phyloP scores from a whole-genome alignment of 2,329 filamentous ascomycete genomes.

The Drechslera avenae region DNA sequence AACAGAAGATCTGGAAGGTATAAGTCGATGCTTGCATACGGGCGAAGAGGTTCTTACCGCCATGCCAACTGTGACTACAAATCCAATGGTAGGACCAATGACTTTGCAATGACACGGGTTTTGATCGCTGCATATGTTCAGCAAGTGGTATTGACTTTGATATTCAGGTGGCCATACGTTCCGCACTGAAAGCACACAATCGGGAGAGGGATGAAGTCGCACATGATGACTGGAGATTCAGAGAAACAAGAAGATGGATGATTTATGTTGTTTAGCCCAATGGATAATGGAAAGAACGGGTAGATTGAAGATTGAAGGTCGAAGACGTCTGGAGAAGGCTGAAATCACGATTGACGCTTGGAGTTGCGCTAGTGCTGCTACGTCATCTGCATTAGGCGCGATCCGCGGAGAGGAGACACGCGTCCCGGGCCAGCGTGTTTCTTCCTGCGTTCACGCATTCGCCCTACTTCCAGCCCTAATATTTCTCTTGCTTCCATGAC shows the following conservation, averaged over 20 bases:
- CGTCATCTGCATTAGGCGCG: slow-evolving; percentile 9
- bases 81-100: slow-evolving; percentile 61
- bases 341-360: slow-evolving; percentile 9
- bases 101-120: slow-evolving; percentile 64
- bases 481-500: too few relatives aligned
- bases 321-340: slow-evolving; percentile 11
- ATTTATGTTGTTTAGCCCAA: not conserved
- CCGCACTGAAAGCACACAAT: slow-evolving; percentile 62
- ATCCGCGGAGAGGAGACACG: slow-evolving; percentile 10
- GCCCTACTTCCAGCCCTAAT: not conserved
- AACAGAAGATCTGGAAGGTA: slow-evolving; percentile 55
- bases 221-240: slow-evolving; percentile 14
- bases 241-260: not conserved
- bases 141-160: not conserved
- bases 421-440: slow-evolving; percentile 5
- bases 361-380: slow-evolving; percentile 7
- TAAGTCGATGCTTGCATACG: slow-evolving; percentile 12
- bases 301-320: slow-evolving; percentile 1
- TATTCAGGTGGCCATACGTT: slow-evolving; percentile 34
- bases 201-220: slow-evolving; percentile 53
- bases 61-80: slow-evolving; percentile 54
- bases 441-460: slow-evolving; percentile 1
- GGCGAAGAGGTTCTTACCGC: slow-evolving; percentile 50
- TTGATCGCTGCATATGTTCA: slow-evolving; percentile 53
- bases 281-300: not conserved